phyloP scores from a whole-genome alignment of 257 asterid genomes.

The Nicotiana benthamiana region DNA sequence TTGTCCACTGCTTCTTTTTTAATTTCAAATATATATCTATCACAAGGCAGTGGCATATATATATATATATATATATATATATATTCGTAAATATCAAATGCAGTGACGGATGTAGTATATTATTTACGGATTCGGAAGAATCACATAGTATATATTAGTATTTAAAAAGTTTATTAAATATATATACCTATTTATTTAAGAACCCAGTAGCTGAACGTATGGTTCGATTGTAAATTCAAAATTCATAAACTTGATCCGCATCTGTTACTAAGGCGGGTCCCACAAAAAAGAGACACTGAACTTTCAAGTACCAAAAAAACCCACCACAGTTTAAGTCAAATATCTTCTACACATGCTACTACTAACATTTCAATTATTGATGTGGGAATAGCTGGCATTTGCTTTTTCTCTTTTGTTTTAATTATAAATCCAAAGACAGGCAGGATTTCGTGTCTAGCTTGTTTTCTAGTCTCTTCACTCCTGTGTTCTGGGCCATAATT shows the following conservation, averaged over 20 bases:
- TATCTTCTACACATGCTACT: background rate
- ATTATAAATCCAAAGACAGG: background rate
- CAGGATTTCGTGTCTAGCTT: background rate
- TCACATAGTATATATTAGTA: too few relatives aligned
- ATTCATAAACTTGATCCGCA: too few relatives aligned
- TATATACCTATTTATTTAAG: too few relatives aligned
- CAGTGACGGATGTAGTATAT: too few relatives aligned
- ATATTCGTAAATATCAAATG: too few relatives aligned
- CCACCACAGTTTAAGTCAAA: background rate
- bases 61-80: too few relatives aligned
- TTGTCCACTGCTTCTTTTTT: background rate
- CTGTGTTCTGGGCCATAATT: background rate
- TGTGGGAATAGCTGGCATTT: background rate
- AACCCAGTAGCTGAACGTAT: too few relatives aligned
- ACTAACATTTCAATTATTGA: background rate
- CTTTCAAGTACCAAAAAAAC: slow-evolving; percentile 8
- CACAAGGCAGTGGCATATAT: too few relatives aligned
- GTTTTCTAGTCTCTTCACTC: background rate
- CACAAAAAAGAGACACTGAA: background rate
- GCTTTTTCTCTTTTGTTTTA: background rate
- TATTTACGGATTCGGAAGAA: too few relatives aligned
- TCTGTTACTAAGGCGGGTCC: background rate
- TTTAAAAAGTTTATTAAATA: too few relatives aligned
- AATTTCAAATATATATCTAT: too few relatives aligned
- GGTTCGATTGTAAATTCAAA: too few relatives aligned